phyloP scores from a whole-genome alignment of 768 basidiomycete genomes.

The Cystofilobasidium macerans region DNA sequence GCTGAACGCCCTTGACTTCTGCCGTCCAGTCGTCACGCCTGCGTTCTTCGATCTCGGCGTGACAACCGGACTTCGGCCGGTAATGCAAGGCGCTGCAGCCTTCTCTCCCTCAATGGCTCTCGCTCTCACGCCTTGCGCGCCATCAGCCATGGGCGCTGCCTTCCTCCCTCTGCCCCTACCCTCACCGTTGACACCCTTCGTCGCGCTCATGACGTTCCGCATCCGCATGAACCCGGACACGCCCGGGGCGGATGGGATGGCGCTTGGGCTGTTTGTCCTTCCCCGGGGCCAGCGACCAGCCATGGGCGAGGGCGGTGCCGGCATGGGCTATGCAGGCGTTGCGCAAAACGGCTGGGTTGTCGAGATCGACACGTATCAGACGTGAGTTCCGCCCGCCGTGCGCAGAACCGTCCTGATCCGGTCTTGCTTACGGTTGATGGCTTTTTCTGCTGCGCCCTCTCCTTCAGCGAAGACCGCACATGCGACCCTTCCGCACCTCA shows the following conservation, averaged over 20 bases:
- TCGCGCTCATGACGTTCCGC: slow-evolving; percentile 1
- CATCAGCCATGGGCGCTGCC: neutral
- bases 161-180: neutral
- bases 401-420: neutral
- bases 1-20: too few relatives aligned
- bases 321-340: slow-evolving; percentile 33
- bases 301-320: slow-evolving; percentile 33
- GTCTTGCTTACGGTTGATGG: too few relatives aligned
- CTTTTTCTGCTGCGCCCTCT: too few relatives aligned
- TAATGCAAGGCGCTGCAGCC: neutral
- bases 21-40: neutral
- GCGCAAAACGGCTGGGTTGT: slow-evolving; percentile 35
- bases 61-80: neutral
- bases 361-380: slow-evolving; percentile 37
- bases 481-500: slow-evolving; percentile 37
- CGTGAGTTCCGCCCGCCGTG: slow-evolving; percentile 18
- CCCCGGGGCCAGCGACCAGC: slow-evolving; percentile 2
- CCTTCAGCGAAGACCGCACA: slow-evolving; percentile 32
- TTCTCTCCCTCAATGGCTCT: neutral
- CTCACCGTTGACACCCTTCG: neutral
- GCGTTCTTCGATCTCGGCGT: neutral
- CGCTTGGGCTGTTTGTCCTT: slow-evolving; percentile 3
- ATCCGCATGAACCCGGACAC: neutral
- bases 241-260: slow-evolving; percentile 4
- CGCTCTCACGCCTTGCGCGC: neutral